These are phyloP conservation scores for Scalesia atractyloides DNA, from an alignment of 129 eudicot species.

Conservation along the genomic window DNA sequence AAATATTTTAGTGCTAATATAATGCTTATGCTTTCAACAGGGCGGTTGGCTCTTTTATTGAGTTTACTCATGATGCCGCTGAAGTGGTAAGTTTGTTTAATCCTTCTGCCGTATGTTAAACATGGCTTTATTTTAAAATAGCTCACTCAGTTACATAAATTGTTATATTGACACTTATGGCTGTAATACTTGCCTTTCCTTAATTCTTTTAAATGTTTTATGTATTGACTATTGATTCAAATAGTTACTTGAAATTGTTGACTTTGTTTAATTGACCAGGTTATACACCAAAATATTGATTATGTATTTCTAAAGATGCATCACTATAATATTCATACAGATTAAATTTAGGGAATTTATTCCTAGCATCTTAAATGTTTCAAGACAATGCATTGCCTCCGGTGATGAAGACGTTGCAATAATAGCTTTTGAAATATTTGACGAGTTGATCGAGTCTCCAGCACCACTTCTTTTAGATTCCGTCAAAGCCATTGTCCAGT, in stretches of 20 bases:
- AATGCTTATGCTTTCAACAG: conserved; percentile 40
- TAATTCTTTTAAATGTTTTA: neutral
- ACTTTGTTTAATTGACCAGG: neutral
- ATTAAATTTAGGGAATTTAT: conserved; percentile 87
- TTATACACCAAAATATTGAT: conserved; percentile 2
- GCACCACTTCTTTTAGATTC: conserved; percentile 96
- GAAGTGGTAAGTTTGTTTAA: conserved; percentile 70
- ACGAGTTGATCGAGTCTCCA: conserved; percentile 94
- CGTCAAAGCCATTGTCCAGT: conserved; percentile 86
- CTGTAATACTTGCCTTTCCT: neutral
- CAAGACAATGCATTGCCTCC: conserved; percentile 91
- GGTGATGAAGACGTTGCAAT: conserved; percentile 95
- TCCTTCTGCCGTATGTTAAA: conserved; percentile 4
- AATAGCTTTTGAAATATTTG: conserved; percentile 95
- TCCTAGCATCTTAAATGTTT: conserved; percentile 85
- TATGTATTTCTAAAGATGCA: conserved; percentile 8
- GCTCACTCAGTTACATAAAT: neutral
- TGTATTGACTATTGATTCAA: neutral
- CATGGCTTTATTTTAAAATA: conserved; percentile 11
- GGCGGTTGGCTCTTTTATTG: conserved; percentile 97
- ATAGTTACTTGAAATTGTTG: neutral
- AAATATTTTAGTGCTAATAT: conserved; percentile 20
- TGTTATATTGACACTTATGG: conserved; percentile 4
- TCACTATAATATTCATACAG: conserved; percentile 40
- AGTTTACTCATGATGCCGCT: conserved; percentile 82